Conservation (phyloP, 108 stramenopile genomes). For the Pseudonitzschia multiseries region DNA sequence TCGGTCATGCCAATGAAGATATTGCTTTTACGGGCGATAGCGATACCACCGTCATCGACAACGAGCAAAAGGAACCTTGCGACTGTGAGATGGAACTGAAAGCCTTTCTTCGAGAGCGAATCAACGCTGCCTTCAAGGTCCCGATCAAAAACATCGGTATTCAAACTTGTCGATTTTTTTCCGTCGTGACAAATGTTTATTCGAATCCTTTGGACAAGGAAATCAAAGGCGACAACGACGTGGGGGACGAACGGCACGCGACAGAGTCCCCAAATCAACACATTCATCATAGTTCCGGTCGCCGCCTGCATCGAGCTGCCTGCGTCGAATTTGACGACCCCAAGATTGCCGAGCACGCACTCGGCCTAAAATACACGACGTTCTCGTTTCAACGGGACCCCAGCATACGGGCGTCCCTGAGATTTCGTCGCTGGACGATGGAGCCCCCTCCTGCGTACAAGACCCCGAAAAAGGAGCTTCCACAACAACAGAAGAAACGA, state of each 20-base stretch:
- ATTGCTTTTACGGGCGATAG: neutral
- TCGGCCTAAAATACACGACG: neutral
- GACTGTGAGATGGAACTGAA: constrained; percentile 4
- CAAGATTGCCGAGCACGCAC: neutral
- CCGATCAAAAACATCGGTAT: constrained; percentile 1
- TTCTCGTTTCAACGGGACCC: neutral
- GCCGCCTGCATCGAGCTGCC: neutral
- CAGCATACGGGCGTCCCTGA: neutral
- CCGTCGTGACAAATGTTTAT: neutral
- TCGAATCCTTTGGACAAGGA: neutral
- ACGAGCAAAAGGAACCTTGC: neutral
- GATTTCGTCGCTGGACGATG: neutral
- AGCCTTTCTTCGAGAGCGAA: neutral
- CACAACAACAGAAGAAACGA: neutral
- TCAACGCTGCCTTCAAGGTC: constrained; percentile 1
- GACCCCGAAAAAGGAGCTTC: neutral
- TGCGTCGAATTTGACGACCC: constrained; percentile 15
- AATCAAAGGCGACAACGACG: neutral
- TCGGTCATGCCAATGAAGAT: neutral
- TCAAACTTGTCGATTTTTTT: constrained; percentile 5
- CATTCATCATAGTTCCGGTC: neutral
- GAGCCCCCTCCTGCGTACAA: neutral
- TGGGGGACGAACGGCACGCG: neutral
- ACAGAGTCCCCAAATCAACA: neutral
- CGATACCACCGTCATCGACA: neutral